A percentile compares a stretch with the other conserved stretches of the same genome.
These are phyloP conservation scores for Rosa hybrid DNA, from an alignment of 331 rosid genomes.

Conservation along the genomic window DNA sequence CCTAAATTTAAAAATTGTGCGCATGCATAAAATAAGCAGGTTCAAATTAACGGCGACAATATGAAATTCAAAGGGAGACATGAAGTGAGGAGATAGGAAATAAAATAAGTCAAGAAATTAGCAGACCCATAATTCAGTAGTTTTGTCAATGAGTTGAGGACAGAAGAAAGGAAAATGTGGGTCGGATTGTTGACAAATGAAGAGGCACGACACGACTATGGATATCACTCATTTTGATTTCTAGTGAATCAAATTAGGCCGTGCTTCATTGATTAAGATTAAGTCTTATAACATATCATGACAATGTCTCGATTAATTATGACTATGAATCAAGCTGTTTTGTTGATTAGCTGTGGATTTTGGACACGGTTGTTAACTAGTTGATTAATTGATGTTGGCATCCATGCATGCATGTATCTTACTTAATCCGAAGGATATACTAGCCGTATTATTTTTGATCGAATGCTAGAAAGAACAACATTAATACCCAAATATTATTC, in stretches of 20 bases:
- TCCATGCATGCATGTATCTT: not conserved
- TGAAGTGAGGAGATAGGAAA: not conserved
- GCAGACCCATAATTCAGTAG: not conserved
- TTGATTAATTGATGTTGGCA: conserved; percentile 9
- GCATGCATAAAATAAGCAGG: not conserved
- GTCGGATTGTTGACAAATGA: conserved; percentile 14
- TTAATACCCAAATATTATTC: no score
- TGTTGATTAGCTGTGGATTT: conserved; percentile 30
- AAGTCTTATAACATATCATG: not conserved
- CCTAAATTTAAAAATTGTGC: not conserved
- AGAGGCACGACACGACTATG: conserved; percentile 10
- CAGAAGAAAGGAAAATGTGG: not conserved
- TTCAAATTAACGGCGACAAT: not conserved
- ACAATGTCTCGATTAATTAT: not conserved
- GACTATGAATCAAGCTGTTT: conserved; percentile 26
- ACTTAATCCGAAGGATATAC: not conserved
- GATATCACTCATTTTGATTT: not conserved
- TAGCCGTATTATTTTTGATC: not conserved
- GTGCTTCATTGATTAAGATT: conserved; percentile 21
- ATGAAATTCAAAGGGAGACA: not conserved
- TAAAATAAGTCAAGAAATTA: not conserved
- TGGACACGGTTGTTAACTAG: conserved; percentile 43
- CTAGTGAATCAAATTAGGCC: conserved; percentile 2
- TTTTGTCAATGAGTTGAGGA: not conserved
- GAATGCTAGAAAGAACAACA: not conserved